These are phyloP conservation scores for Aspergillus homomorphus DNA, from an alignment of 495 filamentous ascomycete species.

Conservation along the genomic window DNA sequence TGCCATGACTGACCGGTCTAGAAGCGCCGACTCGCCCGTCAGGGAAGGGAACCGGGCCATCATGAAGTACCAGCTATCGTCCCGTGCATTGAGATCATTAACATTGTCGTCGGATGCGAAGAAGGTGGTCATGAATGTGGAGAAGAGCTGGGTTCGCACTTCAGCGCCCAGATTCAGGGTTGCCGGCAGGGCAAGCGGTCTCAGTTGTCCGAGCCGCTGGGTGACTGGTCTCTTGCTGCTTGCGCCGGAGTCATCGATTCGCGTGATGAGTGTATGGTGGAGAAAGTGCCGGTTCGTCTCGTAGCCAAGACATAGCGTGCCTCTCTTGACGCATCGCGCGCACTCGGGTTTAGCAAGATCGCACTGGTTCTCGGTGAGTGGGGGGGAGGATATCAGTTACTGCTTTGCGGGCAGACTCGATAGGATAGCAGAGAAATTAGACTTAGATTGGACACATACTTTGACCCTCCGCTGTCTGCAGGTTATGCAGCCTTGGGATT, in stretches of 20 bases:
- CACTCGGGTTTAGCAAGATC: not conserved
- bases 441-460: not conserved
- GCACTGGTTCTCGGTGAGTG: not conserved
- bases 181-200: not conserved
- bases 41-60: not conserved
- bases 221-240: not conserved
- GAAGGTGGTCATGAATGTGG: not conserved
- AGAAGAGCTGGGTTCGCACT: not conserved
- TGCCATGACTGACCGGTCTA: not conserved
- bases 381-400: too few species aligned
- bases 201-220: not conserved
- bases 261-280: not conserved
- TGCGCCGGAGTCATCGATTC: not conserved
- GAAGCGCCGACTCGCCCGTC: not conserved
- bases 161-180: not conserved
- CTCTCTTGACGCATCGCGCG: not conserved
- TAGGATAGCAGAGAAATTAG: too few species aligned
- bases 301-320: not conserved
- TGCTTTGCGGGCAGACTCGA: too few species aligned
- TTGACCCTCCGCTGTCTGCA: not conserved
- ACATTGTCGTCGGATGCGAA: not conserved
- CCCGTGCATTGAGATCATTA: not conserved
- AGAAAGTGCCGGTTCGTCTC: not conserved
- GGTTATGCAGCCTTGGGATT: not conserved
- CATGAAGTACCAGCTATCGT: not conserved